A percentile compares a stretch with the other conserved stretches of the same genome.
phyloP scores from a whole-genome alignment of 192 early-diverging fungal species.

The Podila minutissima region DNA sequence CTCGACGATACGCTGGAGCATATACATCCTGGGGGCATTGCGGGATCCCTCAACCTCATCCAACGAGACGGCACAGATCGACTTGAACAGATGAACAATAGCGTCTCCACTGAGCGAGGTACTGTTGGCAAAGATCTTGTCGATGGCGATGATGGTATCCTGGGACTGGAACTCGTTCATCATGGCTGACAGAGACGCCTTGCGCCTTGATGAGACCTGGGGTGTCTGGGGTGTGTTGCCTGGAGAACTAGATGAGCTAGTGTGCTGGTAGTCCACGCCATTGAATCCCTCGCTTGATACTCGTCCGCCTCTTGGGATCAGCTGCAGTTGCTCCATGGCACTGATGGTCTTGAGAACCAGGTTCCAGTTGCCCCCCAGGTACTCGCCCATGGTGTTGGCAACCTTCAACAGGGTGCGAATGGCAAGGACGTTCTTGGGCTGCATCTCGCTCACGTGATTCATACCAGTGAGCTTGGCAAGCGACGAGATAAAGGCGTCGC shows the following conservation, averaged over 20 bases:
- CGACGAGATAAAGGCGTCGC: conserved; percentile 91
- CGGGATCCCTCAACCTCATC: conserved; percentile 82
- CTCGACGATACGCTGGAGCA: conserved; percentile 93
- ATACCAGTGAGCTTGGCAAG: conserved; percentile 88
- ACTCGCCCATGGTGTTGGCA: conserved; percentile 72
- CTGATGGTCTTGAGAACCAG: conserved; percentile 87
- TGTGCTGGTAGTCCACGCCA: conserved; percentile 55
- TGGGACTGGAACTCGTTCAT: conserved; percentile 77
- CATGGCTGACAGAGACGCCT: conserved; percentile 46
- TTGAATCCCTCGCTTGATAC: conserved; percentile 53
- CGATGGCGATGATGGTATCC: conserved; percentile 84
- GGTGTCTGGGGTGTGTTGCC: conserved; percentile 17
- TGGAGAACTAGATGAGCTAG: conserved; percentile 3
- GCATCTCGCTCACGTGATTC: conserved; percentile 85
- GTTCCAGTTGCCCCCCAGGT: conserved; percentile 75
- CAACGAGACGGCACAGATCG: conserved; percentile 87
- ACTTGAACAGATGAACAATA: conserved; percentile 89
- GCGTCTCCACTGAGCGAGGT: conserved; percentile 80
- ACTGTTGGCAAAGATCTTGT: conserved; percentile 88
- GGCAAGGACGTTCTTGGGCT: conserved; percentile 89
- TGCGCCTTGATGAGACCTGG: conserved; percentile 39
- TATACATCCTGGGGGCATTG: conserved; percentile 81
- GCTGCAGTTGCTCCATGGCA: conserved; percentile 87
- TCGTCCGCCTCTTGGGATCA: conserved; percentile 67
- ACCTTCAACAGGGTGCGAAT: conserved; percentile 86